Evolutionary conservation across 305 asterid genomes (phyloP).

Genomic region (Nicotiana rustica): DNA sequence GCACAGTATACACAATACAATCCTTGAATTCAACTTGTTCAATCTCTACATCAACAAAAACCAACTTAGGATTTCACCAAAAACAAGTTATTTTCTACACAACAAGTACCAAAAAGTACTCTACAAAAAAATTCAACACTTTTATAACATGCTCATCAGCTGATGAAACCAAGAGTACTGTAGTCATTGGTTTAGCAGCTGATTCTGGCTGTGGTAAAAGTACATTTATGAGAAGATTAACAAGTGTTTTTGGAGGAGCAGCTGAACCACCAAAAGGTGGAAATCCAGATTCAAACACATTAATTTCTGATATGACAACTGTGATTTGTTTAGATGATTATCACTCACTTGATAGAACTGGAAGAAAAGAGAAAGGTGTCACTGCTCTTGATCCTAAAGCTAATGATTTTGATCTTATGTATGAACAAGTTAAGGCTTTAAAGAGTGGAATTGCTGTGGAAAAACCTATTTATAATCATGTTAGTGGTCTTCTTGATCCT

Average conservation of each 20-base stretch:
- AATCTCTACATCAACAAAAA: slow-evolving; percentile 73
- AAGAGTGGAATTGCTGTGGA: slow-evolving; percentile 74
- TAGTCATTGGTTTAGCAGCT: slow-evolving; percentile 90
- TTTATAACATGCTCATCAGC: slow-evolving; percentile 60
- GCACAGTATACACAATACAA: slow-evolving; percentile 72
- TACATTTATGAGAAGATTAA: slow-evolving; percentile 95
- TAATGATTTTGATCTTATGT: slow-evolving; percentile 91
- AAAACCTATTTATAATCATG: slow-evolving; percentile 92
- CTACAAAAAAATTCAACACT: background rate
- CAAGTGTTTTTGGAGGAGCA: slow-evolving; percentile 97
- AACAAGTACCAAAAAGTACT: slow-evolving; percentile 34
- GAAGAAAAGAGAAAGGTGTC: slow-evolving; percentile 87
- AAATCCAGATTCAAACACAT: slow-evolving; percentile 95
- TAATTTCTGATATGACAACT: slow-evolving; percentile 85
- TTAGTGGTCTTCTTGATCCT: slow-evolving; percentile 85
- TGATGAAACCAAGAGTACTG: slow-evolving; percentile 47
- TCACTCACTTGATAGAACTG: slow-evolving; percentile 90
- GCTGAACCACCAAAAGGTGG: slow-evolving; percentile 98
- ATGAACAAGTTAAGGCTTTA: slow-evolving; percentile 84
- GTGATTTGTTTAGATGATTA: slow-evolving; percentile 95
- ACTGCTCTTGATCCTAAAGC: slow-evolving; percentile 98
- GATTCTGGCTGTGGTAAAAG: slow-evolving; percentile 98
- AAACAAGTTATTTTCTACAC: slow-evolving; percentile 60
- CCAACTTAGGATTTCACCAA: slow-evolving; percentile 72
- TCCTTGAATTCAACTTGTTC: slow-evolving; percentile 73